Evolutionary conservation across 2,329 filamentous ascomycete genomes (phyloP).

Genomic region (Sarocladium brachiariae): DNA sequence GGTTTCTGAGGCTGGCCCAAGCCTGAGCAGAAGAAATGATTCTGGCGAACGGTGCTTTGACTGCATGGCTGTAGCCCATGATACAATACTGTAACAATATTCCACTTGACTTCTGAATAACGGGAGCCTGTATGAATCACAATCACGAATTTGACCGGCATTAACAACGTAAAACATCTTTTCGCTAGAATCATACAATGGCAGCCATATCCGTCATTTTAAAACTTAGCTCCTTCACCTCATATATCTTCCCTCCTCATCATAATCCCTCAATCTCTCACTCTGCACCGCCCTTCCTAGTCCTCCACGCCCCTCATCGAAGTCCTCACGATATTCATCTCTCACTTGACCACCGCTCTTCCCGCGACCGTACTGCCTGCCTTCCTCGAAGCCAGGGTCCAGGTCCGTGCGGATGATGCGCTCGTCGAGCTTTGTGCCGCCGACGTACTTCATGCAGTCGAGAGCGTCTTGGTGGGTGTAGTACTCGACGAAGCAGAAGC

Average conservation of each 20-base stretch:
- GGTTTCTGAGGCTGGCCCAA: neutral
- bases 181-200: neutral
- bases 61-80: conserved; percentile 1
- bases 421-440: conserved; percentile 96
- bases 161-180: neutral
- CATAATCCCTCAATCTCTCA: conserved; percentile 38
- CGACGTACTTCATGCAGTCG: conserved; percentile 98
- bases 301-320: conserved; percentile 87
- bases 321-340: conserved; percentile 97
- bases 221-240: neutral
- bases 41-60: conserved; percentile 2
- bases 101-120: neutral
- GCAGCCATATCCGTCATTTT: neutral
- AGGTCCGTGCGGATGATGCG: conserved; percentile 92
- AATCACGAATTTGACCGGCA: neutral
- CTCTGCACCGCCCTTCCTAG: conserved; percentile 68
- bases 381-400: conserved; percentile 93
- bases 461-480: conserved; percentile 96
- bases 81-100: conserved; percentile 9
- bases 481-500: conserved; percentile 99
- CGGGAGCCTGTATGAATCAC: neutral
- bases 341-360: conserved; percentile 95
- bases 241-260: conserved; percentile 29
- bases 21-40: neutral
- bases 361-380: conserved; percentile 88